Evolutionary conservation across 2,329 filamentous ascomycete genomes (phyloP).

Genomic region (Diplocarpon mali): DNA sequence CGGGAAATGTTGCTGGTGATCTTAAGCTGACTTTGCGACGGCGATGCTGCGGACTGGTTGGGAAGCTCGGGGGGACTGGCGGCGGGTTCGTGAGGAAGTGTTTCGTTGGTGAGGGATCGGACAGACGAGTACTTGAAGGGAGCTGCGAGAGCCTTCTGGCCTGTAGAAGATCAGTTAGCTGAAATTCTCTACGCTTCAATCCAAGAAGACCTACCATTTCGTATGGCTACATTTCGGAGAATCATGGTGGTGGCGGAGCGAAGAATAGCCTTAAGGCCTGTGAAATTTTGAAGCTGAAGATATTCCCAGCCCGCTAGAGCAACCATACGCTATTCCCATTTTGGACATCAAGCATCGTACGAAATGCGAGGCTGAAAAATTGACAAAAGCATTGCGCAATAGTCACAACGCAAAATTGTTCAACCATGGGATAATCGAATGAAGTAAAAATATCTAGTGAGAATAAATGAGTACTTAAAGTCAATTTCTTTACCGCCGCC

Average conservation of each 20-base stretch:
- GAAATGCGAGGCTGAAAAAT: too few species aligned
- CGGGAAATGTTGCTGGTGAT: constrained; percentile 14
- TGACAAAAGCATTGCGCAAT: too few species aligned
- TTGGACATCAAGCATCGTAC: background rate
- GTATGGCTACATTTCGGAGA: constrained; percentile 40
- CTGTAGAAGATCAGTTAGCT: constrained; percentile 29
- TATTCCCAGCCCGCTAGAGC: constrained; percentile 11
- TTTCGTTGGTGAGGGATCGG: constrained; percentile 30
- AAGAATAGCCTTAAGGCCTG: constrained; percentile 9
- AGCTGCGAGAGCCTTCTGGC: constrained; percentile 41
- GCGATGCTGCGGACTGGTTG: constrained; percentile 14
- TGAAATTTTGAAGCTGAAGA: constrained; percentile 21
- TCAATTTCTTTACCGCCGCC: too few species aligned
- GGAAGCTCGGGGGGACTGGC: constrained; percentile 11
- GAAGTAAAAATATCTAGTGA: too few species aligned
- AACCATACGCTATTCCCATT: constrained; percentile 9
- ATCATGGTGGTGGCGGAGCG: constrained; percentile 37
- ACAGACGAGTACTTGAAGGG: constrained; percentile 30
- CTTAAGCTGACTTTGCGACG: constrained; percentile 18
- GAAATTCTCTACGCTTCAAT: background rate
- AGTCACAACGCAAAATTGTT: too few species aligned
- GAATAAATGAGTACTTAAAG: too few species aligned
- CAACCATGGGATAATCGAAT: too few species aligned
- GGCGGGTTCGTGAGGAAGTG: constrained; percentile 6
- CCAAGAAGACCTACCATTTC: constrained; percentile 38